These are phyloP conservation scores for Pueraria montana DNA, from an alignment of 306 rosid genomes.

Conservation along the genomic window DNA sequence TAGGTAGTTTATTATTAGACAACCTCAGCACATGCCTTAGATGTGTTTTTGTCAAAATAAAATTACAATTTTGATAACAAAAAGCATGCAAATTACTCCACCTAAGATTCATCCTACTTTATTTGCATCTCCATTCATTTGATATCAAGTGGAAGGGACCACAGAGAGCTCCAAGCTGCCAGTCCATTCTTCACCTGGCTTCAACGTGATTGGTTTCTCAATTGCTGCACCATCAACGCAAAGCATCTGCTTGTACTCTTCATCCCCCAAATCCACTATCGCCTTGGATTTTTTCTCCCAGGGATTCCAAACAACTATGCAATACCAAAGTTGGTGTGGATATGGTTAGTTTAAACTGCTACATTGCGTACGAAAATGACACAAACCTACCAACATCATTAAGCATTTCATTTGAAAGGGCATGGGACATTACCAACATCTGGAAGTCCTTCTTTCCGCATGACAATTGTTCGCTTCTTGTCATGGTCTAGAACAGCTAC, in stretches of 20 bases:
- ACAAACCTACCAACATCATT: slow-evolving; percentile 8
- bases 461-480: slow-evolving; percentile 72
- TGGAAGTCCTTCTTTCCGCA: slow-evolving; percentile 83
- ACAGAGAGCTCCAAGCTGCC: slow-evolving; percentile 80
- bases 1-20: background rate
- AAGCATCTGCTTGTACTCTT: slow-evolving; percentile 90
- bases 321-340: slow-evolving; percentile 36
- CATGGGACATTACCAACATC: slow-evolving; percentile 72
- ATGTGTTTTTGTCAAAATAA: slow-evolving; percentile 5
- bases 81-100: background rate
- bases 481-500: slow-evolving; percentile 89
- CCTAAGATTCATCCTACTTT: background rate
- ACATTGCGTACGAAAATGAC: background rate
- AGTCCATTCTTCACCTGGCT: slow-evolving; percentile 91
- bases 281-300: slow-evolving; percentile 88
- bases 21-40: background rate
- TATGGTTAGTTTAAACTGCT: slow-evolving; percentile 30
- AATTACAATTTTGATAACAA: background rate
- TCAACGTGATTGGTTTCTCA: slow-evolving; percentile 81
- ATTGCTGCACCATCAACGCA: slow-evolving; percentile 90
- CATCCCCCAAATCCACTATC: slow-evolving; percentile 80
- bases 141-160: slow-evolving; percentile 67
- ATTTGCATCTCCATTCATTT: background rate
- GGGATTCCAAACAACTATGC: slow-evolving; percentile 93
- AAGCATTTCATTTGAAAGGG: slow-evolving; percentile 8